These are phyloP conservation scores for Diatrype stigma DNA, from an alignment of 2,329 filamentous ascomycete genomes.

Conservation along the genomic window DNA sequence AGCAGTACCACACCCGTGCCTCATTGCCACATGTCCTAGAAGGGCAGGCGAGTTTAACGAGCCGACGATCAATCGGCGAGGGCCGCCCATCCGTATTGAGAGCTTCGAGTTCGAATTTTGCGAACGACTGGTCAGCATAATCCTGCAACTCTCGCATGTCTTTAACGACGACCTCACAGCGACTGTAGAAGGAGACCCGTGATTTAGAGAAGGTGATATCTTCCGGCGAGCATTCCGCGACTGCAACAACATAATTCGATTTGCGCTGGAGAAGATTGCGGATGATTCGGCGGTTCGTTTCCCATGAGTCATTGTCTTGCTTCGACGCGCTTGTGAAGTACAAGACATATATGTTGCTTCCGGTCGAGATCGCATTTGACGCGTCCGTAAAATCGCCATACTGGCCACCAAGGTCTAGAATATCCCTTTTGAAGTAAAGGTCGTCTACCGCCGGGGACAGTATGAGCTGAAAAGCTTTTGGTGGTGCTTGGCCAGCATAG, in stretches of 20 bases:
- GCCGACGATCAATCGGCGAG: constrained; percentile 1
- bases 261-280: constrained; percentile 5
- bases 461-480: not conserved
- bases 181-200: constrained; percentile 3
- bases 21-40: not conserved
- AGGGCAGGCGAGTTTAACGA: constrained; percentile 4
- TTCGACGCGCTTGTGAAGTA: constrained; percentile 5
- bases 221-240: not conserved
- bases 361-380: constrained; percentile 1
- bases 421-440: not conserved
- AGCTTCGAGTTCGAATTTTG: not conserved
- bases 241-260: constrained; percentile 7
- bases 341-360: constrained; percentile 6
- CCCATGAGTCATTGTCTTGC: constrained; percentile 1
- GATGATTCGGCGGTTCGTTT: constrained; percentile 1
- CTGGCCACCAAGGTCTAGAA: not conserved
- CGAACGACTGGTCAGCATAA: constrained; percentile 4
- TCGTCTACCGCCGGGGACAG: not conserved
- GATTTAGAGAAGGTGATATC: not conserved
- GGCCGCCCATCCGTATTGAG: not conserved
- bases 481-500: constrained; percentile 1
- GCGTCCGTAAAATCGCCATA: constrained; percentile 1
- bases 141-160: constrained; percentile 5
- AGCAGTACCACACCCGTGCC: constrained; percentile 4
- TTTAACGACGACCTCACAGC: not conserved